Evolutionary conservation across 495 filamentous ascomycete species (phyloP).

Genomic region (Xylaria acuta): DNA sequence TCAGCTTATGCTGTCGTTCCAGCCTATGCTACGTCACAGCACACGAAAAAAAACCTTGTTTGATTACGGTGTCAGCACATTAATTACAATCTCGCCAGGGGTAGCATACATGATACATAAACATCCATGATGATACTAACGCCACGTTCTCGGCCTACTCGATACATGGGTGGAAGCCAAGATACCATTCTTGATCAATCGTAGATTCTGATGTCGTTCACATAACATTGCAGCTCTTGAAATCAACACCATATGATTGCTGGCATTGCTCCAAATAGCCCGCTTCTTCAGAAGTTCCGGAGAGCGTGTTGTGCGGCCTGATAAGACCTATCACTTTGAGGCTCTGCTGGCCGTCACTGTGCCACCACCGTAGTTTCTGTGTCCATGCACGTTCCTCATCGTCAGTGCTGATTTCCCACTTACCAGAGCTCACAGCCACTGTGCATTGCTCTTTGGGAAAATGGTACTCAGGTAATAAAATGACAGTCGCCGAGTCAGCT

Average conservation of each 20-base stretch:
- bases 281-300: slow-evolving; percentile 47
- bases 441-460: slow-evolving; percentile 75
- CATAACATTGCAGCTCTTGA: slow-evolving; percentile 51
- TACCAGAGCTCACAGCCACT: slow-evolving; percentile 81
- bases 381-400: slow-evolving; percentile 69
- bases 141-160: not conserved
- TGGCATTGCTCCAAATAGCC: slow-evolving; percentile 58
- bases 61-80: slow-evolving; percentile 8
- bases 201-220: slow-evolving; percentile 29
- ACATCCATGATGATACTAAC: not conserved
- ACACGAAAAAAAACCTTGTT: not conserved
- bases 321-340: slow-evolving; percentile 79
- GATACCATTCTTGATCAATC: not conserved
- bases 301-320: slow-evolving; percentile 45
- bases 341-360: slow-evolving; percentile 80
- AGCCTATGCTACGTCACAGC: not conserved
- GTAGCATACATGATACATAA: not conserved
- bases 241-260: slow-evolving; percentile 41
- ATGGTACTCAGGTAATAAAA: slow-evolving; percentile 92
- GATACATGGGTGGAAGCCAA: not conserved
- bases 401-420: slow-evolving; percentile 81
- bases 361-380: slow-evolving; percentile 89
- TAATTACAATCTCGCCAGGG: not conserved
- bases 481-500: slow-evolving; percentile 74
- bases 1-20: not conserved